Evolutionary conservation across 805 yeast genomes (phyloP).

Genomic region (Saturnispora dispora): DNA sequence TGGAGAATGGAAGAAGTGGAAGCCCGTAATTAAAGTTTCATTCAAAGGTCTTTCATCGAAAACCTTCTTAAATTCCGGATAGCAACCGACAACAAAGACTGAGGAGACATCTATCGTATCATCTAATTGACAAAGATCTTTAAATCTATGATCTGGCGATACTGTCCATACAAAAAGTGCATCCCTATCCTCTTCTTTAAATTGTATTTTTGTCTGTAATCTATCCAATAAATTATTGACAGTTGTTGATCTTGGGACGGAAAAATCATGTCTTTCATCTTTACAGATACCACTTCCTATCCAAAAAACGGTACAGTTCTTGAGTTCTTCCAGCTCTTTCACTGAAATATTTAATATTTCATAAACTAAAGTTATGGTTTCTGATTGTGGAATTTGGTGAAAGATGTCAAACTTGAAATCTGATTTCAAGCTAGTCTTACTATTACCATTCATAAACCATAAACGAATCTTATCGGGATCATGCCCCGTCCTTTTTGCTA

Average conservation of each 20-base stretch:
- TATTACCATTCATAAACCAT: conserved; percentile 49
- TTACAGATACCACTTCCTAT: conserved; percentile 62
- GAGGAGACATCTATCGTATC: conserved; percentile 32
- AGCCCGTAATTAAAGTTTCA: conserved; percentile 45
- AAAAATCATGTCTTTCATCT: conserved; percentile 57
- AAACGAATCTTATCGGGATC: conserved; percentile 58
- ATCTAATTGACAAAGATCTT: conserved; percentile 27
- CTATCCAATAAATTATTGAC: conserved; percentile 47
- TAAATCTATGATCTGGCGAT: conserved; percentile 21
- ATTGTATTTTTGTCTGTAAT: conserved; percentile 44
- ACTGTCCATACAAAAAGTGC: conserved; percentile 53
- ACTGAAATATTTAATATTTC: conserved; percentile 71
- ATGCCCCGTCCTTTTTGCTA: conserved; percentile 45
- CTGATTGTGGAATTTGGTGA: conserved; percentile 37
- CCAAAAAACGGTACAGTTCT: conserved; percentile 59
- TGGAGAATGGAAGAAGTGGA: conserved; percentile 69
- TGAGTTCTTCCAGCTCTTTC: conserved; percentile 69
- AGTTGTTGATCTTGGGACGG: conserved; percentile 55
- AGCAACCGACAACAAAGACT: conserved; percentile 38
- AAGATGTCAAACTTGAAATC: conserved; percentile 26
- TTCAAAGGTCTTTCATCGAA: conserved; percentile 20
- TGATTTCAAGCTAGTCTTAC: conserved; percentile 43
- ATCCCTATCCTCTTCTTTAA: conserved; percentile 38
- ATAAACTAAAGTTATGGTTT: conserved; percentile 46
- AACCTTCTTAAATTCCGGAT: conserved; percentile 29